Conservation (phyloP, 805 yeast genomes). For the Saccharomyces eubayanus region DNA sequence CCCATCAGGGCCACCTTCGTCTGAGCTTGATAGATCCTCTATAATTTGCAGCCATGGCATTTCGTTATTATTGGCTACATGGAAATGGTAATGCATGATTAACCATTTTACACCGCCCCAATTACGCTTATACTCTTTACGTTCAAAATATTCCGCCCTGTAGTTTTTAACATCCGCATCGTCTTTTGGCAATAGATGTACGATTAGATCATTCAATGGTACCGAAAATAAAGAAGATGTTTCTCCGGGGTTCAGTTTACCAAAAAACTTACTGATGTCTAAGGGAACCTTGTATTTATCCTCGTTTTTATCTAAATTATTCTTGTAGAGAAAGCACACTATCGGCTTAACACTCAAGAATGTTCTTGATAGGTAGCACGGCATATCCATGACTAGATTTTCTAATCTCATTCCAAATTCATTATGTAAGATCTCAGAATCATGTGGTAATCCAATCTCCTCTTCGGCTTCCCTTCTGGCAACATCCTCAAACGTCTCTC, state of each 20-base stretch:
- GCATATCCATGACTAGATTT: constrained; percentile 48
- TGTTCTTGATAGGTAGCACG: constrained; percentile 76
- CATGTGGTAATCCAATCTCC: constrained; percentile 66
- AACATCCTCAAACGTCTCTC: constrained; percentile 60
- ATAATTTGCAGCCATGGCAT: constrained; percentile 55
- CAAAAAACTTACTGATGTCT: constrained; percentile 23
- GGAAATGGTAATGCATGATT: constrained; percentile 53
- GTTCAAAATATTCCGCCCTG: constrained; percentile 29
- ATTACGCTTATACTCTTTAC: constrained; percentile 32
- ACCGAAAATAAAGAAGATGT: constrained; percentile 62
- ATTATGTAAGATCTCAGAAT: constrained; percentile 36
- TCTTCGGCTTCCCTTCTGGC: constrained; percentile 81
- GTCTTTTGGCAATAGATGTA: constrained; percentile 6
- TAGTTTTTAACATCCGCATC: constrained; percentile 6
- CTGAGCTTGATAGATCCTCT: constrained; percentile 51
- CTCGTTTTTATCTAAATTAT: constrained; percentile 14
- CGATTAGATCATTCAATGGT: constrained; percentile 53
- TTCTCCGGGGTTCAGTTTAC: constrained; percentile 67
- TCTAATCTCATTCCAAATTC: constrained; percentile 53
- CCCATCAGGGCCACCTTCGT: constrained; percentile 31
- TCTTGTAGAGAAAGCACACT: constrained; percentile 48
- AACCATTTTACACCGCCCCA: constrained; percentile 75
- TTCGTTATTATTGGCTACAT: constrained; percentile 46
- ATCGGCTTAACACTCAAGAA: constrained; percentile 79
- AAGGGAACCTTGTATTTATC: constrained; percentile 27